A percentile compares a stretch with the other conserved stretches of the same genome.
Conservation (phyloP, 2,329 filamentous ascomycete species). For the Juglanconis oblonga region DNA sequence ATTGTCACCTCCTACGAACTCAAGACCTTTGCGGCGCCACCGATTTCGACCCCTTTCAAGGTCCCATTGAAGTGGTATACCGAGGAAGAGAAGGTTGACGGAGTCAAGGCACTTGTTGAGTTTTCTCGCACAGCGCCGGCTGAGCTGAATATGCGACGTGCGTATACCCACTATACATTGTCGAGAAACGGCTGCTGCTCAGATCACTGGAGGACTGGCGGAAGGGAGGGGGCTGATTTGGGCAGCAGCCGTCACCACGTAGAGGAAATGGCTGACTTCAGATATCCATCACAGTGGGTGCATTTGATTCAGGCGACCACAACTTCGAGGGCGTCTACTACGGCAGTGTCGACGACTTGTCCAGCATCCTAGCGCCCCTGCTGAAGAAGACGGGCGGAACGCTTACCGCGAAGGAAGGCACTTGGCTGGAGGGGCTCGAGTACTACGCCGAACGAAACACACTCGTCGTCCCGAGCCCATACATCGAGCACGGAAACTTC, state of each 20-base stretch:
- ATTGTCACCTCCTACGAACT: constrained; percentile 38
- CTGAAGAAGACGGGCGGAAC: constrained; percentile 5
- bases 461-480: constrained; percentile 17
- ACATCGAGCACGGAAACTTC: constrained; percentile 37
- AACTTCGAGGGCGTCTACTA: constrained; percentile 29
- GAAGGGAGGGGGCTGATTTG: neutral
- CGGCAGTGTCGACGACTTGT: constrained; percentile 19
- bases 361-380: neutral
- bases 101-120: constrained; percentile 28
- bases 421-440: constrained; percentile 30
- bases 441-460: constrained; percentile 27
- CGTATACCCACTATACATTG: constrained; percentile 31
- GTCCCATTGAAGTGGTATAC: constrained; percentile 28
- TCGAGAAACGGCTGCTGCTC: neutral
- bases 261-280: neutral
- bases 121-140: constrained; percentile 32
- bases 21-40: constrained; percentile 36
- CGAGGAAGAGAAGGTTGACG: constrained; percentile 24
- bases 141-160: constrained; percentile 40
- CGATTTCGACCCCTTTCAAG: constrained; percentile 30
- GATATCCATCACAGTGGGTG: constrained; percentile 27
- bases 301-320: constrained; percentile 35
- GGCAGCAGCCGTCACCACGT: neutral
- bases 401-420: constrained; percentile 18
- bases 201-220: neutral